Conservation (phyloP, 73 alveolate genomes). For the Breviolum minutum region DNA sequence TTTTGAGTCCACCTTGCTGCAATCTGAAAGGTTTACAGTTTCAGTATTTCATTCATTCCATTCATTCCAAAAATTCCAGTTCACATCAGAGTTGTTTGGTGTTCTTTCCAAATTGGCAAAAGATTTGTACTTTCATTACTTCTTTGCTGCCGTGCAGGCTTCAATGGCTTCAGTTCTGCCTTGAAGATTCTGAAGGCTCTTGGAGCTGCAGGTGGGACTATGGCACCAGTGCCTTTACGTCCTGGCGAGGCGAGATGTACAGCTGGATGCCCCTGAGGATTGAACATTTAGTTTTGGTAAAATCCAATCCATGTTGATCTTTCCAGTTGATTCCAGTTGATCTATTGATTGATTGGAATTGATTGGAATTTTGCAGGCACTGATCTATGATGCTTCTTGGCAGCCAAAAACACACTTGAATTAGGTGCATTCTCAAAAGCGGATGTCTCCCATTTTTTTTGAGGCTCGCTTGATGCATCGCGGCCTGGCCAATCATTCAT, state of each 20-base stretch:
- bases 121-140: not conserved
- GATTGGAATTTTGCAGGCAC: not conserved
- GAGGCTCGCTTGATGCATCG: conserved; percentile 64
- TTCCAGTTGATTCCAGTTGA: too few relatives aligned
- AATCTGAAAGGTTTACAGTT: too few relatives aligned
- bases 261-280: too few relatives aligned
- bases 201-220: conserved; percentile 7
- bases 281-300: too few relatives aligned
- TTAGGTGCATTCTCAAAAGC: not conserved
- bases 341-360: not conserved
- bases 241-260: not conserved
- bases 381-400: conserved; percentile 38
- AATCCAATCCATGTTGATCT: too few relatives aligned
- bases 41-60: too few relatives aligned
- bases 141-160: not conserved
- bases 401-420: not conserved
- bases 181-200: conserved; percentile 9
- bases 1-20: too few relatives aligned
- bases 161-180: not conserved
- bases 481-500: conserved; percentile 29
- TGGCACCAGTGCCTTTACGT: conserved; percentile 36
- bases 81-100: too few relatives aligned
- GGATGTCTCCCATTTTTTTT: not conserved
- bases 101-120: not conserved
- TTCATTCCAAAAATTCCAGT: too few relatives aligned